phyloP scores from a whole-genome alignment of 331 rosid genomes.

The Rosa hybrid region DNA sequence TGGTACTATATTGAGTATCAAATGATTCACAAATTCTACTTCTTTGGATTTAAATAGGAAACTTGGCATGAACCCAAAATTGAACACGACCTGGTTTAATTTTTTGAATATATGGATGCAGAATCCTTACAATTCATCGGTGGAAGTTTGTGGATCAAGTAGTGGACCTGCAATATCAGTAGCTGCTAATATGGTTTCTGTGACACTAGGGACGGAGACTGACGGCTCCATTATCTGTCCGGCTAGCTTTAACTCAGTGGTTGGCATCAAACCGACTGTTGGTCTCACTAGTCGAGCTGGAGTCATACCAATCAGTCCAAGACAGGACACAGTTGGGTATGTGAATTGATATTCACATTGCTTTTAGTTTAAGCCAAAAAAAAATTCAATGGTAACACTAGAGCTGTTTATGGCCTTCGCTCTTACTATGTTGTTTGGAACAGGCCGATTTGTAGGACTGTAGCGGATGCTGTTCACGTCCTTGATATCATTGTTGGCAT shows the following conservation, averaged over 20 bases:
- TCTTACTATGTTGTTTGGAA: no score
- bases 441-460: constrained; percentile 11
- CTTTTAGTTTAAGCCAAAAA: no score
- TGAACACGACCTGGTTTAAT: no score
- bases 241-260: constrained; percentile 35
- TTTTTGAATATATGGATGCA: not conserved
- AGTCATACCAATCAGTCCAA: constrained; percentile 29
- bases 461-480: no score
- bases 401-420: no score
- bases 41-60: no score
- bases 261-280: constrained; percentile 41
- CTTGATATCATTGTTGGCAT: no score
- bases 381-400: no score
- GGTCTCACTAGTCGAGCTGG: constrained; percentile 47
- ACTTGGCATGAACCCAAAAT: no score
- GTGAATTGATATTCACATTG: no score
- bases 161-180: constrained; percentile 47
- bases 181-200: constrained; percentile 38
- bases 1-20: no score
- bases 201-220: constrained; percentile 39
- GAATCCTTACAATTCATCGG: constrained; percentile 25
- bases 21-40: no score
- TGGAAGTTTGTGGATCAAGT: constrained; percentile 37
- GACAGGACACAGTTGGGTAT: constrained; percentile 18
- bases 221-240: constrained; percentile 41